A percentile compares a stretch with the other conserved stretches of the same genome.
These are phyloP conservation scores for Gracilaria gracilis DNA, from an alignment of 23 red algal species.

Conservation along the genomic window DNA sequence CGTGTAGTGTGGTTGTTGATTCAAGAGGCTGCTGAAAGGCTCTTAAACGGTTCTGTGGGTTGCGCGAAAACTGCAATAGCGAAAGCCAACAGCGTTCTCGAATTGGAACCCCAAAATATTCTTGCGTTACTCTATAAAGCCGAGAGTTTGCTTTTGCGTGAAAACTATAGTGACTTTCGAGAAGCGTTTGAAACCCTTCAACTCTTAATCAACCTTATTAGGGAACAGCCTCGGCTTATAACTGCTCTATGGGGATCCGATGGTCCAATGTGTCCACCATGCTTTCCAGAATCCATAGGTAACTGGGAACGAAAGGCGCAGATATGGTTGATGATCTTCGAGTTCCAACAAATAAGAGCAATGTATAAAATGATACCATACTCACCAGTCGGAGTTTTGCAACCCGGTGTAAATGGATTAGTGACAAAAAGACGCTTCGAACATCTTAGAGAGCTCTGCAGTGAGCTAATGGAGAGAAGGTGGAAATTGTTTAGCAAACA, in stretches of 20 bases:
- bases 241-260: slow-evolving; percentile 22
- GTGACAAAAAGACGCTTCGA: slow-evolving; percentile 24
- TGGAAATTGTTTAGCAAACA: slow-evolving; percentile 8
- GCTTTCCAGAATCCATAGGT: slow-evolving; percentile 2
- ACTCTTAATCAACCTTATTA: slow-evolving; percentile 6
- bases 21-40: slow-evolving; percentile 1
- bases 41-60: background rate
- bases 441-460: slow-evolving; percentile 28
- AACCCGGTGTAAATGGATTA: slow-evolving; percentile 13
- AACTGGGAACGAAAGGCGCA: slow-evolving; percentile 23
- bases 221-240: slow-evolving; percentile 10
- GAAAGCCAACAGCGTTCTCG: slow-evolving; percentile 33
- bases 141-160: slow-evolving; percentile 41
- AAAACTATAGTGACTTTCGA: slow-evolving; percentile 46
- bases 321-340: slow-evolving; percentile 51
- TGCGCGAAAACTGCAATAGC: slow-evolving; percentile 25
- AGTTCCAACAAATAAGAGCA: slow-evolving; percentile 26
- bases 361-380: slow-evolving; percentile 61
- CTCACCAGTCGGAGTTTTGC: background rate
- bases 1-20: background rate
- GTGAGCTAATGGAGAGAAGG: slow-evolving; percentile 23
- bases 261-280: background rate
- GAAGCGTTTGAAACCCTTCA: slow-evolving; percentile 31
- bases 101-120: slow-evolving; percentile 47
- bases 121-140: slow-evolving; percentile 59